These are phyloP conservation scores for Oryza longistaminata DNA, from an alignment of 176 grass and related monocot genomes.

Conservation along the genomic window DNA sequence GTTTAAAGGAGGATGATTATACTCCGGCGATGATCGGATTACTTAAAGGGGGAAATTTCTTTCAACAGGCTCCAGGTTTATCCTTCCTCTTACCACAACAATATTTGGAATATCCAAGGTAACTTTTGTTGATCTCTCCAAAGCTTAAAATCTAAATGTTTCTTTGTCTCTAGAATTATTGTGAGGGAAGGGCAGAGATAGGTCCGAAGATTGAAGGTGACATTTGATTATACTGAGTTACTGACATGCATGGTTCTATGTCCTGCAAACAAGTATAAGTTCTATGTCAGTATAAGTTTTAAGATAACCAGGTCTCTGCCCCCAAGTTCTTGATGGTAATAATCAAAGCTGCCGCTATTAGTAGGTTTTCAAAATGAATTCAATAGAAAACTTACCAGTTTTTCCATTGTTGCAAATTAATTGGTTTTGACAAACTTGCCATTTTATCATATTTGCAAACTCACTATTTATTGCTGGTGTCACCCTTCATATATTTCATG, in stretches of 20 bases:
- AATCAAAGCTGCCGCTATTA: not conserved
- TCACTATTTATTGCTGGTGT: not conserved
- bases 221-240: not conserved
- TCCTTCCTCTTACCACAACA: constrained; percentile 90
- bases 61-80: constrained; percentile 77
- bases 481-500: not conserved
- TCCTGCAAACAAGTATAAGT: too few species aligned
- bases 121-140: constrained; percentile 21
- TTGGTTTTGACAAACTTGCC: not conserved
- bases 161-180: constrained; percentile 17
- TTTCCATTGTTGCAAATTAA: not conserved
- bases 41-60: constrained; percentile 4
- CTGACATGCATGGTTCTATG: too few species aligned
- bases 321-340: not conserved
- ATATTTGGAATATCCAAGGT: constrained; percentile 91
- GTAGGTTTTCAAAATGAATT: not conserved
- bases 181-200: not conserved
- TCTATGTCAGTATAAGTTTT: not conserved
- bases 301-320: not conserved
- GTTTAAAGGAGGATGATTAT: constrained; percentile 22
- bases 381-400: not conserved
- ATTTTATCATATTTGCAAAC: not conserved
- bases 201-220: not conserved
- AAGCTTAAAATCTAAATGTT: not conserved
- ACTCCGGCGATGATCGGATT: not conserved